These are phyloP conservation scores for Lentinula edodes DNA, from an alignment of 768 basidiomycete species.

Conservation along the genomic window DNA sequence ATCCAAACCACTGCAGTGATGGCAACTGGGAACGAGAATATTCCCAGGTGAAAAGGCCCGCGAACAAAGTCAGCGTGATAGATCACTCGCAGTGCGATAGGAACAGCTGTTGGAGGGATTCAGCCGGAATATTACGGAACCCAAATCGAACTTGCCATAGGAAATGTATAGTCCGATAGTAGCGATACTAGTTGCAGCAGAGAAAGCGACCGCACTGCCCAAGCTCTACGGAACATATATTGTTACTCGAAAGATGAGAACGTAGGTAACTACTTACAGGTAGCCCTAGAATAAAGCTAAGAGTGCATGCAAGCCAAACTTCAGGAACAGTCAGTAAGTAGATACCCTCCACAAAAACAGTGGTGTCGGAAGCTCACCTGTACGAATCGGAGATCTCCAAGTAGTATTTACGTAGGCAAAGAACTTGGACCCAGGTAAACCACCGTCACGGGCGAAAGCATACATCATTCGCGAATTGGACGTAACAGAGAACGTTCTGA, in stretches of 20 bases:
- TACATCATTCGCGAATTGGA: conserved; percentile 83
- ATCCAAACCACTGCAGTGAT: conserved; percentile 44
- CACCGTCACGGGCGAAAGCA: conserved; percentile 73
- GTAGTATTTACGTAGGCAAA: conserved; percentile 57
- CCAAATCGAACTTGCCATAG: conserved; percentile 40
- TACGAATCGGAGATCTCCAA: conserved; percentile 61
- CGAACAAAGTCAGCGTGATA: conserved; percentile 54
- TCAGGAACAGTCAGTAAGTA: background rate
- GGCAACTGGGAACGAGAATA: conserved; percentile 53
- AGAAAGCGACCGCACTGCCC: conserved; percentile 66
- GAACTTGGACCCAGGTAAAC: conserved; percentile 61
- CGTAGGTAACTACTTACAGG: conserved; percentile 25
- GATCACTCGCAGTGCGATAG: conserved; percentile 62
- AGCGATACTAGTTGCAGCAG: conserved; percentile 55
- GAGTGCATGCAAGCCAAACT: conserved; percentile 77
- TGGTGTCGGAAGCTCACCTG: conserved; percentile 35
- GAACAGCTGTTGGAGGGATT: conserved; percentile 39
- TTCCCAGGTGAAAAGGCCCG: conserved; percentile 70
- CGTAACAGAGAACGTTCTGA: conserved; percentile 70
- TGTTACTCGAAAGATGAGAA: background rate
- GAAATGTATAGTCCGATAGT: conserved; percentile 76
- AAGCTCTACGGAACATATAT: conserved; percentile 32
- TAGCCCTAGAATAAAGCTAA: conserved; percentile 70
- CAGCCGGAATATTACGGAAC: background rate
- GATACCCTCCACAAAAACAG: background rate